A percentile compares a stretch with the other conserved stretches of the same genome.
phyloP scores from a whole-genome alignment of 768 basidiomycete species.

The Filobasidium wieringae region DNA sequence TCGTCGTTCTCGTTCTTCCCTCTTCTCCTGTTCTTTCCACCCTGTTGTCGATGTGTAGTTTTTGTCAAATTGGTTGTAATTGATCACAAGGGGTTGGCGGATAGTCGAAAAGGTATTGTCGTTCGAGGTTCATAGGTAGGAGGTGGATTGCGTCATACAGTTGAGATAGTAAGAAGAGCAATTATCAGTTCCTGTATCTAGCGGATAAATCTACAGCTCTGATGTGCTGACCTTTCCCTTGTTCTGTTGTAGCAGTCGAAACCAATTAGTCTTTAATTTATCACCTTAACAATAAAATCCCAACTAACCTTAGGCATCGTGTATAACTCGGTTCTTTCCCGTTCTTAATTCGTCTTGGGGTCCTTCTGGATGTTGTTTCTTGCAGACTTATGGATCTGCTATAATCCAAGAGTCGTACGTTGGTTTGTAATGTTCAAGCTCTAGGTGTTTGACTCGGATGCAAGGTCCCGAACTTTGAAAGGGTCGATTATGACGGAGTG shows the following conservation, averaged over 20 bases:
- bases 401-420: neutral
- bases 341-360: neutral
- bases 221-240: conserved; percentile 15
- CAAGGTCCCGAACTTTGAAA: too few relatives aligned
- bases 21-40: conserved; percentile 96
- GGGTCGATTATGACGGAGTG: too few relatives aligned
- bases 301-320: neutral
- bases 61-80: neutral
- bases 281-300: neutral
- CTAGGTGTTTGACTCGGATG: too few relatives aligned
- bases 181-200: neutral
- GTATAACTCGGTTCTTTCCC: neutral
- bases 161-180: neutral
- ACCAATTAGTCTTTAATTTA: neutral
- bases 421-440: neutral
- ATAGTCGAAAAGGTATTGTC: neutral
- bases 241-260: conserved; percentile 1
- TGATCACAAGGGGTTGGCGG: neutral
- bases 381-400: neutral
- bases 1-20: conserved; percentile 99
- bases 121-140: neutral
- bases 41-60: conserved; percentile 46
- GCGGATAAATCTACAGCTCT: neutral
- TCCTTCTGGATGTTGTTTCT: neutral
- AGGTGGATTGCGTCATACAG: neutral